Percentiles rank a stretch among this genome's conserved stretches.
Conservation (phyloP, 768 basidiomycete genomes). For the Amanita jacksonii region DNA sequence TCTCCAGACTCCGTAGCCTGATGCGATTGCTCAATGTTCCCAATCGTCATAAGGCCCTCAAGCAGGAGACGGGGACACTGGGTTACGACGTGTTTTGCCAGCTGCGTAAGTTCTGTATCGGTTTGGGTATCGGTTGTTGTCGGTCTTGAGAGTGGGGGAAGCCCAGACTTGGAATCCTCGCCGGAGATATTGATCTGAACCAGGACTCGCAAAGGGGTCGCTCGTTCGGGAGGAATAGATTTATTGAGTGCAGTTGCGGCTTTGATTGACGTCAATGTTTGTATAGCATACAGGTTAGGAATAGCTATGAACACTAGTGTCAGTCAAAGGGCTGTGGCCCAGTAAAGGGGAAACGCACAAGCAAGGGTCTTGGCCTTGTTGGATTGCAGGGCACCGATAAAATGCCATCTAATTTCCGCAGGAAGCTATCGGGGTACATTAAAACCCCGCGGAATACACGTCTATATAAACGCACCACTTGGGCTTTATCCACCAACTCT, state of each 20-base stretch:
- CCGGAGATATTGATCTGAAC: constrained; percentile 94
- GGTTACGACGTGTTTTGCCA: constrained; percentile 62
- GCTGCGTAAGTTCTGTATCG: constrained; percentile 44
- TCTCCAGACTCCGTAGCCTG: constrained; percentile 31
- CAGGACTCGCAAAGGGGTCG: constrained; percentile 63
- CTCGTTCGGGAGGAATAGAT: constrained; percentile 47
- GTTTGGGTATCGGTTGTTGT: constrained; percentile 14
- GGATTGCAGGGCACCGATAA: constrained; percentile 88
- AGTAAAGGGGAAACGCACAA: constrained; percentile 32
- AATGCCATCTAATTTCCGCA: constrained; percentile 87
- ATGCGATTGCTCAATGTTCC: constrained; percentile 67
- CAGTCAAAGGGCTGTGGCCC: background rate
- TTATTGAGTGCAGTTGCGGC: constrained; percentile 75
- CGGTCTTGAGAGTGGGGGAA: constrained; percentile 40
- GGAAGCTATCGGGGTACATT: constrained; percentile 52
- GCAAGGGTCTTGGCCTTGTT: constrained; percentile 91
- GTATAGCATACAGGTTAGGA: constrained; percentile 79
- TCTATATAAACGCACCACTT: constrained; percentile 34
- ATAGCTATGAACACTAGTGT: constrained; percentile 43
- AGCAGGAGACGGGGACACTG: constrained; percentile 69
- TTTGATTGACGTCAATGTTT: constrained; percentile 79
- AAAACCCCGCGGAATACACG: background rate
- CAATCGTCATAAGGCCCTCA: constrained; percentile 95
- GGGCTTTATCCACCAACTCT: constrained; percentile 83
- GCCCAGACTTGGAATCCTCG: constrained; percentile 86